Evolutionary conservation across 2,329 filamentous ascomycete genomes (phyloP), one percentile per base, ranked within the genome.

Genomic region (Neocatenulostroma microsporum): DNA sequence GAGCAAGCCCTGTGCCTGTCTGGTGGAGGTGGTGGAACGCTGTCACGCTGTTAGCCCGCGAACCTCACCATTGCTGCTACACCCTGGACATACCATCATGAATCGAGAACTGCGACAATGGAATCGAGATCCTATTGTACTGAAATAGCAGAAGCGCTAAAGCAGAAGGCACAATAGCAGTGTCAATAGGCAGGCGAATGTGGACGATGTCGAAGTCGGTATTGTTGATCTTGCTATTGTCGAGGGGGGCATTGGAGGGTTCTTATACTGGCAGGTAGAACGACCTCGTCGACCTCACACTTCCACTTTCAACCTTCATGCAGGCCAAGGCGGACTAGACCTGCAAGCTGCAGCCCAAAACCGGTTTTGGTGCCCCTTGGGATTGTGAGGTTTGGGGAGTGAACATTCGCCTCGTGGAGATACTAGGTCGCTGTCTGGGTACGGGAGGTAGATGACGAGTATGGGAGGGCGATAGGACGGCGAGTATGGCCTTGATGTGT

Each of bases 201-300:
- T 35, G 17, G 33, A 17, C 21, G 21, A 12, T 13, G 29, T 21
- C 18, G 14, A 23, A 24, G 34, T 33, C 28, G 36, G 27, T 6
- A 21, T 13, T 24, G 33, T n/a, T n/a, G n/a, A n/a, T n/a, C n/a
- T 28, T 37, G 34, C 30, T 37, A 41, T 41, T 41, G 39, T 41
- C 33, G 30, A 29, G 21, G 34, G 13, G 29, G 34, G 13, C 14
- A 11, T n/a, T 8, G 15, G 14, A 23, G 13, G 24, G n/a, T 6
- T 19, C 28, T 31, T 36, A 36, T 40, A 40, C 34, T 21, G n/a
- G 19, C n/a, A 15, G 29, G n/a, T n/a, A 30, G 35, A 8, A 34
- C 11, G 12, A 39, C n/a, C n/a, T n/a, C n/a, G n/a, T n/a, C n/a
- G n/a, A 35, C 21, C 37, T 39, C 37, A 39, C 31, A 5, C n/a